Percentiles rank a stretch among this genome's conserved stretches.
phyloP scores from a whole-genome alignment of 352 stramenopile species.

The Pythium sp. region DNA sequence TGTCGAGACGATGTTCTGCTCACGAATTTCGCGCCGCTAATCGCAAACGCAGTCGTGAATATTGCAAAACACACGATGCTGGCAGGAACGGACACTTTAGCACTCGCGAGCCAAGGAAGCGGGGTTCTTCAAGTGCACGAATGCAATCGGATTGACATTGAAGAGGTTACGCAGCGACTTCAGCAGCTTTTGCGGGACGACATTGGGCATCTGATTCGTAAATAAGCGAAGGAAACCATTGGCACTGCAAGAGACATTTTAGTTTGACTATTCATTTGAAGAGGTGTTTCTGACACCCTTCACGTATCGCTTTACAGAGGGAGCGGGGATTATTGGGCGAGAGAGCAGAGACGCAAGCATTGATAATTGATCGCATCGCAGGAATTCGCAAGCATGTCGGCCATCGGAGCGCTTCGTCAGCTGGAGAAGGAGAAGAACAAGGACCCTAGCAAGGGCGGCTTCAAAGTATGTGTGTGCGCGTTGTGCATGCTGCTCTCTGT shows the following conservation, averaged over 20 bases:
- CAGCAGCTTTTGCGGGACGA: conserved; percentile 11
- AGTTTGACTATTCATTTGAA: background rate
- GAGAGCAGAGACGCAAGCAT: background rate
- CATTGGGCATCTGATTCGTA: background rate
- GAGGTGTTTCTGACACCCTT: conserved; percentile 1
- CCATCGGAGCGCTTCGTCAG: conserved; percentile 76
- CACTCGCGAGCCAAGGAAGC: background rate
- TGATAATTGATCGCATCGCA: conserved; percentile 21
- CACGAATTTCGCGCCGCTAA: conserved; percentile 45
- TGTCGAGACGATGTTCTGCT: conserved; percentile 51
- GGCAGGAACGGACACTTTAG: background rate
- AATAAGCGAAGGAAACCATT: background rate
- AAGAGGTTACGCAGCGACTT: conserved; percentile 16
- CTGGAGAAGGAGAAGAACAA: conserved; percentile 86
- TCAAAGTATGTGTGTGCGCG: conserved; percentile 37
- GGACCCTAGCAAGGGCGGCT: conserved; percentile 45
- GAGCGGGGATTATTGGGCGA: background rate
- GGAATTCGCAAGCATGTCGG: conserved; percentile 56
- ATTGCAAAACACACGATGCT: conserved; percentile 24
- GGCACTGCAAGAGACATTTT: background rate
- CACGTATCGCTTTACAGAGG: background rate
- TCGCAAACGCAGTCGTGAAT: conserved; percentile 44
- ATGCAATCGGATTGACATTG: conserved; percentile 16
- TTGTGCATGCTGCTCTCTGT: background rate
- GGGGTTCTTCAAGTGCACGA: background rate